phyloP scores from a whole-genome alignment of 2,329 filamentous ascomycete species.

The Monosporascus sp. region DNA sequence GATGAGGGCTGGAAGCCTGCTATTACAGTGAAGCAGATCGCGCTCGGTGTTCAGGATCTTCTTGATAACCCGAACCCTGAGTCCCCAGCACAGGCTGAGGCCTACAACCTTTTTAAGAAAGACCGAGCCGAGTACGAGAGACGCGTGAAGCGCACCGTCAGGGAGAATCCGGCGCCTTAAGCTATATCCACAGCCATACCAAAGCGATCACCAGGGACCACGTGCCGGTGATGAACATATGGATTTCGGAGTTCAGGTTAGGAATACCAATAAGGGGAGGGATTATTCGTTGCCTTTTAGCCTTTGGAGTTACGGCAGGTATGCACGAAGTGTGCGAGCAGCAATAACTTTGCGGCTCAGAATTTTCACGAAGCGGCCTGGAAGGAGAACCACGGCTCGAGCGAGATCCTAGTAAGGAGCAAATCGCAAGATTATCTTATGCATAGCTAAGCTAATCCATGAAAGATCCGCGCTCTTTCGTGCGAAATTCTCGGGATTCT shows the following conservation, averaged over 20 bases:
- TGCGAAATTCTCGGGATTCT: no score
- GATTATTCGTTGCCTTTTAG: slow-evolving; percentile 15
- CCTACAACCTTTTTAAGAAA: slow-evolving; percentile 94
- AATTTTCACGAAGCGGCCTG: no score
- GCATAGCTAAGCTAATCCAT: no score
- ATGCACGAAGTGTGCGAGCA: slow-evolving; percentile 5
- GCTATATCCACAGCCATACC: background rate
- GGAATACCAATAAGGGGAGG: slow-evolving; percentile 15
- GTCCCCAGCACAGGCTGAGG: slow-evolving; percentile 92
- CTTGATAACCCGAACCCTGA: slow-evolving; percentile 96
- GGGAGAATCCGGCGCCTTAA: slow-evolving; percentile 70
- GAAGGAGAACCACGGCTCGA: no score
- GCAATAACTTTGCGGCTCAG: no score
- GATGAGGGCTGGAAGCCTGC: slow-evolving; percentile 98
- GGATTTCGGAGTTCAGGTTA: slow-evolving; percentile 16
- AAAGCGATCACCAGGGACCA: background rate
- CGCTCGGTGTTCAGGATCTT: slow-evolving; percentile 91
- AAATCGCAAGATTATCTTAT: no score
- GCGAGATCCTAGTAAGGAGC: no score
- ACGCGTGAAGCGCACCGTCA: slow-evolving; percentile 79
- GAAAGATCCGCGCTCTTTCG: no score
- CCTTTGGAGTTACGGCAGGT: slow-evolving; percentile 13
- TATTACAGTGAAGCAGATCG: slow-evolving; percentile 96
- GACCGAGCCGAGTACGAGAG: slow-evolving; percentile 83
- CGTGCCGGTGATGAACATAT: slow-evolving; percentile 6